phyloP scores from a whole-genome alignment of 805 yeast genomes.

The Nakazawaea pomicola region DNA sequence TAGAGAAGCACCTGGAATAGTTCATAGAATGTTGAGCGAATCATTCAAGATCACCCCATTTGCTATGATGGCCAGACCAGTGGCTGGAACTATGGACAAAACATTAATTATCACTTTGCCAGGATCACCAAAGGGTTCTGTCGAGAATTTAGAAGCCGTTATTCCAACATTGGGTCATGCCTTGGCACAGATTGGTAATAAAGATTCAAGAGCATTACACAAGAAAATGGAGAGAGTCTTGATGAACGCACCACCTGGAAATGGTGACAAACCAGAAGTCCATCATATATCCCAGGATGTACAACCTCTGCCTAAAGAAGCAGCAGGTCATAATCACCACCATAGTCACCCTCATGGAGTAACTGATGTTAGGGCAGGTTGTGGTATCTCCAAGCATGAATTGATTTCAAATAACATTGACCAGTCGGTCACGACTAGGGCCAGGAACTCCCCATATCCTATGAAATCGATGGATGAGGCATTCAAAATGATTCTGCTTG shows the following conservation, averaged over 20 bases:
- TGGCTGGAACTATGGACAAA: slow-evolving; percentile 37
- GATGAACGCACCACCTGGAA: slow-evolving; percentile 20
- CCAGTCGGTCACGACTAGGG: slow-evolving; percentile 35
- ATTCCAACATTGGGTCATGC: slow-evolving; percentile 38
- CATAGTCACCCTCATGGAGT: slow-evolving; percentile 15
- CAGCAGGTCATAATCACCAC: slow-evolving; percentile 12
- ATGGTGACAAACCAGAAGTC: slow-evolving; percentile 6
- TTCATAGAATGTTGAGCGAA: slow-evolving; percentile 38
- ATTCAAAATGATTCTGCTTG: slow-evolving; percentile 23
- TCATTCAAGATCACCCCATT: slow-evolving; percentile 40
- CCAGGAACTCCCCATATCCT: slow-evolving; percentile 44
- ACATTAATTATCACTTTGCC: slow-evolving; percentile 42
- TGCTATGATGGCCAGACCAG: slow-evolving; percentile 46
- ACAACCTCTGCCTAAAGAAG: too few relatives aligned
- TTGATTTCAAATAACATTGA: slow-evolving; percentile 28
- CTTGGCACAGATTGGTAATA: slow-evolving; percentile 29
- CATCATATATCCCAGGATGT: neutral
- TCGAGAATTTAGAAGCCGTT: slow-evolving; percentile 38
- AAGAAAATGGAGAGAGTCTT: slow-evolving; percentile 22
- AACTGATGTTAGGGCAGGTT: slow-evolving; percentile 15
- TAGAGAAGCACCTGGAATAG: slow-evolving; percentile 43
- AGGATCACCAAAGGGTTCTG: slow-evolving; percentile 47
- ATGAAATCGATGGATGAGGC: slow-evolving; percentile 41
- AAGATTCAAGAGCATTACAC: slow-evolving; percentile 37
- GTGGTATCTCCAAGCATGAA: slow-evolving; percentile 33